Evolutionary conservation across 2,329 filamentous ascomycete genomes (phyloP).

Genomic region (Botrytis pseudocinerea): DNA sequence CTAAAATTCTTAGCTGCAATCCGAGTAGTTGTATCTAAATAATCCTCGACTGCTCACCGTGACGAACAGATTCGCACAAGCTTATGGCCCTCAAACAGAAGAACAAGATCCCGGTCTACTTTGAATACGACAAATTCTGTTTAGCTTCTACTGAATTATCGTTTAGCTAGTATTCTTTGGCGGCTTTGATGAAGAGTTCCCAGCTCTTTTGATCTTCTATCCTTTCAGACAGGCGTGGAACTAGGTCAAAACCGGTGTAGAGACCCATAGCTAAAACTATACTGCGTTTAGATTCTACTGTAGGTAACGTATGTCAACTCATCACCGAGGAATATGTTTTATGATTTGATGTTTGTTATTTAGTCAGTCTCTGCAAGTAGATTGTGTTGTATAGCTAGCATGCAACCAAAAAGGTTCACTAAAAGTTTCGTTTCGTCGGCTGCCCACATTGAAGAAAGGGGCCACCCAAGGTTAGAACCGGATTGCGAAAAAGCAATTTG

Average conservation of each 20-base stretch:
- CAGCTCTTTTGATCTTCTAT: conserved; percentile 35
- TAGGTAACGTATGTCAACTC: no score
- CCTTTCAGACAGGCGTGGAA: conserved; percentile 35
- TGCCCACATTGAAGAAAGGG: background rate
- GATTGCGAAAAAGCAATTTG: background rate
- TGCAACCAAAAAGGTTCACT: background rate
- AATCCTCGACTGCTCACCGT: conserved; percentile 28
- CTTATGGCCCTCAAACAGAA: conserved; percentile 39
- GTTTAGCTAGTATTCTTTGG: conserved; percentile 12
- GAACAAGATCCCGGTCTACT: conserved; percentile 34
- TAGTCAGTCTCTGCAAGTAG: background rate
- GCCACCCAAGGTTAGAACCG: background rate
- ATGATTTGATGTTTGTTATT: background rate
- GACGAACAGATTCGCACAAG: conserved; percentile 37
- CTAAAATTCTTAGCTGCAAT: conserved; percentile 32
- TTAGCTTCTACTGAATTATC: background rate
- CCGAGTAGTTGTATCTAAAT: conserved; percentile 32
- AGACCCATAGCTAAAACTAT: conserved; percentile 31
- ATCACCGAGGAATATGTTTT: background rate
- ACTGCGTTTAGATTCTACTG: background rate
- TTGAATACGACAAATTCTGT: conserved; percentile 36
- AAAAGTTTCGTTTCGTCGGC: background rate
- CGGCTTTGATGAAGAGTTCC: conserved; percentile 33
- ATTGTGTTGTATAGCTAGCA: background rate
- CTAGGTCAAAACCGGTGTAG: conserved; percentile 39